phyloP scores from a whole-genome alignment of 108 stramenopile genomes.

The Mediolabrus comicus region DNA sequence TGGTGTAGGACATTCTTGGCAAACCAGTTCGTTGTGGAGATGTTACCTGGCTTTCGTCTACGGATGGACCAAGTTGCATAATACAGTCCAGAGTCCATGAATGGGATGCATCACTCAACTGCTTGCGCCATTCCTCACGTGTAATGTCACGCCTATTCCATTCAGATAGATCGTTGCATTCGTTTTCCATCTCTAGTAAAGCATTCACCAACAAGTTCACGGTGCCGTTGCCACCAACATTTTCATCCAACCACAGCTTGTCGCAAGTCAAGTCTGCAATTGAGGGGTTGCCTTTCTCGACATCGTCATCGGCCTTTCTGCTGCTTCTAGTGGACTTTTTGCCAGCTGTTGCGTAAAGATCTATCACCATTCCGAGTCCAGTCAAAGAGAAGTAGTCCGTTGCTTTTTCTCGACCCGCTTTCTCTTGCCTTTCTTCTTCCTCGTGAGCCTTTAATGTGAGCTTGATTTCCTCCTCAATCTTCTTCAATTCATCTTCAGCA shows the following conservation, averaged over 20 bases:
- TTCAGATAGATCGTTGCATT: slow-evolving; percentile 58
- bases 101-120: slow-evolving; percentile 53
- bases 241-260: slow-evolving; percentile 38
- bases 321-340: slow-evolving; percentile 22
- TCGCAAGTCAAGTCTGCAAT: slow-evolving; percentile 29
- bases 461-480: slow-evolving; percentile 51
- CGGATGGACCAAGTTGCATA: slow-evolving; percentile 39
- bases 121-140: slow-evolving; percentile 58
- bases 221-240: slow-evolving; percentile 51
- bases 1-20: slow-evolving; percentile 24
- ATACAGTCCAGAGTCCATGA: slow-evolving; percentile 56
- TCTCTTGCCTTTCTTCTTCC: slow-evolving; percentile 36
- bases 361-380: slow-evolving; percentile 55
- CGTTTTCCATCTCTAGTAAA: slow-evolving; percentile 63
- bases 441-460: slow-evolving; percentile 31
- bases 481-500: slow-evolving; percentile 59
- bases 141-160: slow-evolving; percentile 49
- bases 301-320: slow-evolving; percentile 9
- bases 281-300: slow-evolving; percentile 3
- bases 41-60: slow-evolving; percentile 1
- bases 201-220: slow-evolving; percentile 59
- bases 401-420: slow-evolving; percentile 33
- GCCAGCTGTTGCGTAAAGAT: slow-evolving; percentile 37
- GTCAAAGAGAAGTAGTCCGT: slow-evolving; percentile 56
- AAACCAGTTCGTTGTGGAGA: slow-evolving; percentile 19